Conservation (phyloP, 306 rosid species). For the Trichosanthes truncata region DNA sequence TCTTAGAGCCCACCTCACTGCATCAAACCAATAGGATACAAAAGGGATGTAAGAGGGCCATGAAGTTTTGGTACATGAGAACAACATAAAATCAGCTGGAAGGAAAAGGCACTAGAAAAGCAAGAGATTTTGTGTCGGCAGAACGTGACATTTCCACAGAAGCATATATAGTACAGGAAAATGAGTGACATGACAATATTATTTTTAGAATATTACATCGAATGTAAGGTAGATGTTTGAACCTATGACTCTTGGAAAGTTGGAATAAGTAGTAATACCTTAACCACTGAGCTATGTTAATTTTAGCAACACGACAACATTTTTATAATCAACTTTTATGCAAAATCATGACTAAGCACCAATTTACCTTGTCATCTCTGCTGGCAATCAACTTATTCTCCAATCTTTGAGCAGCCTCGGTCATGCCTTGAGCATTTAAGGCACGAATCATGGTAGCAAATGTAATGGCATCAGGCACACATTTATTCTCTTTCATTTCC, state of each 20-base stretch:
- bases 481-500: conserved; percentile 58
- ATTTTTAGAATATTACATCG: background rate
- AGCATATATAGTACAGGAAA: background rate
- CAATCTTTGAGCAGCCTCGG: conserved; percentile 50
- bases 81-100: background rate
- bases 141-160: background rate
- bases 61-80: background rate
- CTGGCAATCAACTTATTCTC: conserved; percentile 36
- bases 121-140: background rate
- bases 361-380: conserved; percentile 15
- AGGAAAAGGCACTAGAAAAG: background rate
- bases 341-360: background rate
- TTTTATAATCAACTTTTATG: background rate
- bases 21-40: background rate
- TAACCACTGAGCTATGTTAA: background rate
- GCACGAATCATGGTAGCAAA: conserved; percentile 63
- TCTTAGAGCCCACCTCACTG: background rate
- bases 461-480: conserved; percentile 59
- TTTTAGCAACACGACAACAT: background rate
- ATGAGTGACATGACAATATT: background rate
- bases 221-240: background rate
- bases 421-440: conserved; percentile 56
- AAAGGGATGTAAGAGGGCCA: background rate
- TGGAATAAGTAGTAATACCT: background rate
- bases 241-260: background rate